A percentile compares a stretch with the other conserved stretches of the same genome.
Conservation (phyloP, 2,329 filamentous ascomycete species). For the Colletotrichum sojae region DNA sequence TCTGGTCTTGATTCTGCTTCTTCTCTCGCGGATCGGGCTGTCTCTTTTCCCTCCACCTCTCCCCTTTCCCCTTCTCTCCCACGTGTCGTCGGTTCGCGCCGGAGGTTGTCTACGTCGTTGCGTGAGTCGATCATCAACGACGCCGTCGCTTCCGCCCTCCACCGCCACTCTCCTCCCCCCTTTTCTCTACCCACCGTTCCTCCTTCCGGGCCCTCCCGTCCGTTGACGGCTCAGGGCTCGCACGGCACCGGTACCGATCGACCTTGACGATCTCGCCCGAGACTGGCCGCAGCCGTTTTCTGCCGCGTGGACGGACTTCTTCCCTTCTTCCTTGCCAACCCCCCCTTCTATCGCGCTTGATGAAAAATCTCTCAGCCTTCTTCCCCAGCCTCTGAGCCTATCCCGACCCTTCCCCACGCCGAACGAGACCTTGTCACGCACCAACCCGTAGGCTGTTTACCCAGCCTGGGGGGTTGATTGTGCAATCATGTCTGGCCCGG, state of each 20-base stretch:
- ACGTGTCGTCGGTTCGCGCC: background rate
- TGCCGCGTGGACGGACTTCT: background rate
- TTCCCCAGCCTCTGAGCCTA: conserved; percentile 2
- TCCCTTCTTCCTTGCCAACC: background rate
- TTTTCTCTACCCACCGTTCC: background rate
- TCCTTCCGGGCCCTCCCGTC: background rate
- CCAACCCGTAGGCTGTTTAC: conserved; percentile 13
- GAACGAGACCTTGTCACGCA: conserved; percentile 13
- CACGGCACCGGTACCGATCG: no score
- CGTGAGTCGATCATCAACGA: conserved; percentile 4
- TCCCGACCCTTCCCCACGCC: background rate
- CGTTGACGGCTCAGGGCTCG: background rate
- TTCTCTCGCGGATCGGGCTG: conserved; percentile 5
- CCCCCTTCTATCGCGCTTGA: conserved; percentile 15
- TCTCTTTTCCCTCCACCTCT: conserved; percentile 10
- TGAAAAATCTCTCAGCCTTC: conserved; percentile 23
- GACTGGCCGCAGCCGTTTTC: background rate
- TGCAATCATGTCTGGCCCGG: conserved; percentile 42
- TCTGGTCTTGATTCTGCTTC: conserved; percentile 3
- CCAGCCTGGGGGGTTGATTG: conserved; percentile 26
- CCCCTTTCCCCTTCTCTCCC: background rate
- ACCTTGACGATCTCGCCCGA: background rate
- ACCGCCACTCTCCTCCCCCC: background rate
- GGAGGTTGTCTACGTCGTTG: conserved; percentile 5
- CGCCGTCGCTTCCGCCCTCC: conserved; percentile 1